Evolutionary conservation across 2,329 filamentous ascomycete species (phyloP).

Genomic region (Botrytis galanthina): DNA sequence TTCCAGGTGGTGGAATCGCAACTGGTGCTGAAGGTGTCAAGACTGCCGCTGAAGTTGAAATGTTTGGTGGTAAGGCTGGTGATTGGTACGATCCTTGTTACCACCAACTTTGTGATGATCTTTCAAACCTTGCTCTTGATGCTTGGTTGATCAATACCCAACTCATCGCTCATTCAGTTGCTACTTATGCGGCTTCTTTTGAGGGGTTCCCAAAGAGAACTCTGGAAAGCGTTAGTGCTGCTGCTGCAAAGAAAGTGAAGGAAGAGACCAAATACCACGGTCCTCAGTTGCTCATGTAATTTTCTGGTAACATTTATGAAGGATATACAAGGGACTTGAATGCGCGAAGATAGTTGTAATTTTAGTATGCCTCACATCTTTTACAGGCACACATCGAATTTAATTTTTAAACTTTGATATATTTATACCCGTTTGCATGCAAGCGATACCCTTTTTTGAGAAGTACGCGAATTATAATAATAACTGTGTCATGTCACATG

Average conservation of each 20-base stretch:
- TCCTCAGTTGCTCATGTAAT: constrained; percentile 48
- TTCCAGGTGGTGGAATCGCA: constrained; percentile 72
- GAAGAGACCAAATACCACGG: constrained; percentile 48
- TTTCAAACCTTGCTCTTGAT: constrained; percentile 56
- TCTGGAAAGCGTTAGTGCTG: constrained; percentile 30
- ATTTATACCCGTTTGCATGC: background rate
- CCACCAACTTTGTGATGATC: constrained; percentile 60
- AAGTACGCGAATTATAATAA: background rate
- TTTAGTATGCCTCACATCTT: background rate
- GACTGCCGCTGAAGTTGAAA: constrained; percentile 60
- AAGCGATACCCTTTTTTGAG: background rate
- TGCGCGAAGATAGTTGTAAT: background rate
- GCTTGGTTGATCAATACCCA: constrained; percentile 62
- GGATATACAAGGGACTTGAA: background rate
- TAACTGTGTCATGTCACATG: background rate
- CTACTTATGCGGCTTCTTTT: constrained; percentile 64
- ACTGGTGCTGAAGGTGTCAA: constrained; percentile 77
- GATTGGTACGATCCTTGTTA: constrained; percentile 59
- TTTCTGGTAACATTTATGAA: background rate
- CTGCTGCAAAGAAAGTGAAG: constrained; percentile 33
- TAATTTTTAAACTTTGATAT: background rate
- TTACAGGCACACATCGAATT: background rate
- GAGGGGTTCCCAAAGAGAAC: constrained; percentile 61
- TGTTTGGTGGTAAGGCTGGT: constrained; percentile 71
- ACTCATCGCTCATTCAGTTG: constrained; percentile 71